These are phyloP conservation scores for Nakazawaea molendinolei DNA, from an alignment of 805 yeast species.

Conservation along the genomic window DNA sequence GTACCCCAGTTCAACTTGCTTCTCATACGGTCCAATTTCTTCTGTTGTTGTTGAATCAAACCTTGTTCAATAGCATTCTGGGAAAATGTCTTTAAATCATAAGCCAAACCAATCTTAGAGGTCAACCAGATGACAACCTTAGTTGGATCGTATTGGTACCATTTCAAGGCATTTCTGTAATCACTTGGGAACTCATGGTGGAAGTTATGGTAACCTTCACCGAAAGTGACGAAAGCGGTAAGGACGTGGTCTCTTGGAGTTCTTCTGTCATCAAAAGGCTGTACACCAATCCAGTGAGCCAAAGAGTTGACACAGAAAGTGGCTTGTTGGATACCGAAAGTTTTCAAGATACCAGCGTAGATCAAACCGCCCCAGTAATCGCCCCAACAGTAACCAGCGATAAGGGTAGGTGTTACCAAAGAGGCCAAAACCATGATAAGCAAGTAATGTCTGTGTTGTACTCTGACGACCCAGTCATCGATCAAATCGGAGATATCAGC, in stretches of 20 bases:
- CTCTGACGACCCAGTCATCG: conserved; percentile 71
- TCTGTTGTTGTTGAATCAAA: conserved; percentile 74
- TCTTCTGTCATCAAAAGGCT: conserved; percentile 83
- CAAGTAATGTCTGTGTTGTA: conserved; percentile 77
- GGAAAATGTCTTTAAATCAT: conserved; percentile 68
- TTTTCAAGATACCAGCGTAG: conserved; percentile 68
- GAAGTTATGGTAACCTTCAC: conserved; percentile 88
- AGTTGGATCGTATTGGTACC: conserved; percentile 88
- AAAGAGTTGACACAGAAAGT: conserved; percentile 82
- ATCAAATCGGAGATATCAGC: conserved; percentile 77
- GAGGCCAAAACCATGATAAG: conserved; percentile 54
- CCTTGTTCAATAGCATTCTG: conserved; percentile 82
- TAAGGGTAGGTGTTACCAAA: conserved; percentile 52
- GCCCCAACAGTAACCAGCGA: conserved; percentile 48
- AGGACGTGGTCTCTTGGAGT: conserved; percentile 79
- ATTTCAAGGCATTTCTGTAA: conserved; percentile 79
- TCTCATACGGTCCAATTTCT: conserved; percentile 63
- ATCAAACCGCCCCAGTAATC: conserved; percentile 70
- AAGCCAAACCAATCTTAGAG: conserved; percentile 64
- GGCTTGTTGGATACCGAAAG: conserved; percentile 72
- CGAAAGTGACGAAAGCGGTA: conserved; percentile 78
- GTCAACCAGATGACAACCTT: conserved; percentile 52
- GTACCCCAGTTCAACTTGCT: conserved; percentile 70
- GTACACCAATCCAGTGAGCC: conserved; percentile 82
- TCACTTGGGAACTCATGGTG: conserved; percentile 89